A percentile compares a stretch with the other conserved stretches of the same genome.
These are phyloP conservation scores for Claviceps monticola DNA, from an alignment of 2,329 filamentous ascomycete genomes.

Conservation along the genomic window DNA sequence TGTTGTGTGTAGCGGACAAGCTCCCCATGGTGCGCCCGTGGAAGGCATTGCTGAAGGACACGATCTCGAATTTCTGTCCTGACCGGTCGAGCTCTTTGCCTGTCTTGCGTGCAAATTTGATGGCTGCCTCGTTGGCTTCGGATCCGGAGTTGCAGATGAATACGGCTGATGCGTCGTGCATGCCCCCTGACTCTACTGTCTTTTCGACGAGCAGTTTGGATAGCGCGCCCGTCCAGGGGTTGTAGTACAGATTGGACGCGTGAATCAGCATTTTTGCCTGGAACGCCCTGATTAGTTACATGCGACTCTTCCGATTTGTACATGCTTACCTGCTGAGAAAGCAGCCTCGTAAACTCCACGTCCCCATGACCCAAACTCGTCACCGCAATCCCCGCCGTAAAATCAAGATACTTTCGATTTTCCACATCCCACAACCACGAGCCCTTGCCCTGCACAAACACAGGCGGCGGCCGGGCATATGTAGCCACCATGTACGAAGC, in stretches of 20 bases:
- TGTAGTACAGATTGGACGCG: conserved; percentile 93
- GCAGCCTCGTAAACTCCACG: conserved; percentile 56
- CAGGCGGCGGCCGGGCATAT: conserved; percentile 77
- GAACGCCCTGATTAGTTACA: no score
- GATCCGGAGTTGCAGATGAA: conserved; percentile 96
- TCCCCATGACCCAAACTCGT: conserved; percentile 88
- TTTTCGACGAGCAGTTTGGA: conserved; percentile 74
- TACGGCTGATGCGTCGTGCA: conserved; percentile 65
- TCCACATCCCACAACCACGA: conserved; percentile 85
- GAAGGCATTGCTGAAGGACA: conserved; percentile 86
- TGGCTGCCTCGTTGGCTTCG: conserved; percentile 93
- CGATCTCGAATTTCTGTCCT: conserved; percentile 65
- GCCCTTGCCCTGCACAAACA: conserved; percentile 80
- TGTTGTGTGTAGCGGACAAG: conserved; percentile 90
- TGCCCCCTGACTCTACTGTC: conserved; percentile 65
- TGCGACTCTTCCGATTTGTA: no score
- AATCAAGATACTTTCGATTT: conserved; percentile 79
- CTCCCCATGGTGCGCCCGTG: conserved; percentile 94
- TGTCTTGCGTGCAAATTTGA: conserved; percentile 91
- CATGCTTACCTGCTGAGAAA: conserved; percentile 56
- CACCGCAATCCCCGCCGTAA: conserved; percentile 92
- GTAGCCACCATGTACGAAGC: conserved; percentile 89
- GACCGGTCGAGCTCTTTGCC: conserved; percentile 62
- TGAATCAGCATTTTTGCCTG: conserved; percentile 65
- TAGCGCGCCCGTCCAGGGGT: conserved; percentile 83